Evolutionary conservation across 2,329 filamentous ascomycete genomes (phyloP), one percentile per base, ranked within the genome.

Genomic region (Epichloe amarillans): DNA sequence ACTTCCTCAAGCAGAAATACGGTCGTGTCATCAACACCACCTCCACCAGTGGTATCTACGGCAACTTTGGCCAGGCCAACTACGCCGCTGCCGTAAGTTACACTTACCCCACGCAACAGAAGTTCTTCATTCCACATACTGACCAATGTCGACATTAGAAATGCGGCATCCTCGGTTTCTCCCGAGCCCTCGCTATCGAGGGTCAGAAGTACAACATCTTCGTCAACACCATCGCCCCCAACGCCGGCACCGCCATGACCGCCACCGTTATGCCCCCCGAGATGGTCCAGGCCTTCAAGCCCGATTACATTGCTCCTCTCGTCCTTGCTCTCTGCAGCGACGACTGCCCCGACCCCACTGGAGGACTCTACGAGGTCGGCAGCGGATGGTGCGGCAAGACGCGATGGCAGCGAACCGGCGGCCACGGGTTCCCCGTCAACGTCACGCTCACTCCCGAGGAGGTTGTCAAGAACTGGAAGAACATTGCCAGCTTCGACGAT

Each of bases 31-130:
- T 98, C 64, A 98, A 98, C 77, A 98, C 93, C 46, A 93, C 93
- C 40, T 95, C 88, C 37, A 97, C 93, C 46, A 94, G 86, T 61
- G 93, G 93, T 70, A 95, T 98, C 69, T 98, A 98, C 67, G 93
- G 93, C 60, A 98, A 96, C 79, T 98, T 98, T 66, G 93, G 93
- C 56, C 93, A 98, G 72, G 88, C 91, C 62, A 98, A 98, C 77
- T 98, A 98, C 69, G 80, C 93, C 55, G 88, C 91, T 53, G 87
- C 87, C 52, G 83, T 86, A 77, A 73, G 82, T 76, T 49, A 30
- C 30, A 30, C 11, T 11, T 30, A 1, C 30, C 30, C 8, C 30
- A 30, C 10, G 30, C 30, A 30, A 11, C 10, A 30, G 30, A 30
- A 30, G 30, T 30, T 0, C 30, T 8, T 30, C 26, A 4, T 19